These are phyloP conservation scores for Xylariaceae sp. DNA, from an alignment of 2,329 filamentous ascomycete species.

Conservation along the genomic window DNA sequence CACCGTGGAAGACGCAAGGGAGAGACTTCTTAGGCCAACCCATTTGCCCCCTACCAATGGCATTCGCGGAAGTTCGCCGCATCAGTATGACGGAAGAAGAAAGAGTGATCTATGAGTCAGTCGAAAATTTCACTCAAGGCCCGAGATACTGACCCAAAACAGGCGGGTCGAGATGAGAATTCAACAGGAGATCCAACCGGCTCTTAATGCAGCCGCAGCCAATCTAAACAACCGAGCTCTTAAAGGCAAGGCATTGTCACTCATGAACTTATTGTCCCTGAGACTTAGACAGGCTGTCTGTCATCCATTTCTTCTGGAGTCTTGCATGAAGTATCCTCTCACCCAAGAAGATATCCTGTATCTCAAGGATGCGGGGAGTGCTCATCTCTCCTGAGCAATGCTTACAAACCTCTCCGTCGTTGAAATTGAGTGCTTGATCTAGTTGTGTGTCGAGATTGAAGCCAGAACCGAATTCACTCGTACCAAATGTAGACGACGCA, in stretches of 20 bases:
- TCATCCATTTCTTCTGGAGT: slow-evolving; percentile 9
- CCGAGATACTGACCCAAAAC: background rate
- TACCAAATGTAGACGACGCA: background rate
- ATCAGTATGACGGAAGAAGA: slow-evolving; percentile 8
- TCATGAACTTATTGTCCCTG: slow-evolving; percentile 1
- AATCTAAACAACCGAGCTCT: background rate
- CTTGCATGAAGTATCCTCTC: slow-evolving; percentile 3
- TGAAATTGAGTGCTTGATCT: background rate
- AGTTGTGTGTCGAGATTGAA: background rate
- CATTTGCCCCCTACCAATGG: slow-evolving; percentile 6
- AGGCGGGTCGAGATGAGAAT: slow-evolving; percentile 5
- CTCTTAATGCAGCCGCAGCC: no score
- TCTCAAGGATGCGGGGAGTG: no score
- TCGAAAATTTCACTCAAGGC: background rate
- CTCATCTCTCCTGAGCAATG: no score
- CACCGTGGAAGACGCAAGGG: slow-evolving; percentile 6
- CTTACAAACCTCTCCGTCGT: background rate
- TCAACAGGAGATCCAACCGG: background rate
- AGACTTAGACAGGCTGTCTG: slow-evolving; percentile 5
- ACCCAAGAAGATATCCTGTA: background rate
- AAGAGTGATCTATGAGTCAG: slow-evolving; percentile 9
- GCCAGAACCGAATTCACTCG: background rate
- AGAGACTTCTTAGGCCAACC: slow-evolving; percentile 7
- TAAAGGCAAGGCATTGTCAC: background rate
- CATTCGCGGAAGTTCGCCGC: background rate